Percentiles rank a stretch among this genome's conserved stretches.
Evolutionary conservation across 2,329 filamentous ascomycete genomes (phyloP).

Genomic region (Chaetomiaceae sp.): DNA sequence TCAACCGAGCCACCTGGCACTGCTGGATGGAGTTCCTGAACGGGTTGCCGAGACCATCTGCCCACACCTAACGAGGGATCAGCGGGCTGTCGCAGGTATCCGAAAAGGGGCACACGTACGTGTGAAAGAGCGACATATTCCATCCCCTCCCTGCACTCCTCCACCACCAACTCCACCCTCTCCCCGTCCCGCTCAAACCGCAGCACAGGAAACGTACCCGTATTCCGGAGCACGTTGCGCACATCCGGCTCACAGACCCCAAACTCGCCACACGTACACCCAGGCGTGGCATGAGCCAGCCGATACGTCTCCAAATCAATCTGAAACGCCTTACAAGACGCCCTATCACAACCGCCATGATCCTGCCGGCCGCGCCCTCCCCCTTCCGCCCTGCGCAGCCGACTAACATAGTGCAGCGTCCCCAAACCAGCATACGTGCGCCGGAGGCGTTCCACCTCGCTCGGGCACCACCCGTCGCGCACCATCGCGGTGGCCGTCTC

Average conservation of each 20-base stretch:
- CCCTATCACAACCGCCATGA: background rate
- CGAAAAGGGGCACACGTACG: background rate
- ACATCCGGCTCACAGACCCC: too few species aligned
- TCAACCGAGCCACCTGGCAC: background rate
- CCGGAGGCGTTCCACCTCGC: background rate
- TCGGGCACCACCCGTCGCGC: background rate
- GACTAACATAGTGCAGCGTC: background rate
- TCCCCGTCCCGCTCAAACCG: background rate
- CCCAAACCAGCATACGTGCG: background rate
- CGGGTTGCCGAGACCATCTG: background rate
- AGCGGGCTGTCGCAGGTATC: too few species aligned
- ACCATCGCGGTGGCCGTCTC: background rate
- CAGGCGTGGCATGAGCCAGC: background rate
- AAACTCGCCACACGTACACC: background rate
- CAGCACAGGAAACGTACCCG: background rate
- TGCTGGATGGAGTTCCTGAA: background rate
- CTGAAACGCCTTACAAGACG: background rate
- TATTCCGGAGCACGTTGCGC: background rate
- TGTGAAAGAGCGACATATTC: background rate
- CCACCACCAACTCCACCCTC: background rate
- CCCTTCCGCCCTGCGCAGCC: background rate
- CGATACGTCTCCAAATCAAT: background rate
- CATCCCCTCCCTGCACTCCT: background rate
- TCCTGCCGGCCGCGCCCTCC: too few species aligned
- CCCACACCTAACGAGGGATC: background rate